Conservation (phyloP, 208 protist genomes). For the Strigomonas oncopelti region DNA sequence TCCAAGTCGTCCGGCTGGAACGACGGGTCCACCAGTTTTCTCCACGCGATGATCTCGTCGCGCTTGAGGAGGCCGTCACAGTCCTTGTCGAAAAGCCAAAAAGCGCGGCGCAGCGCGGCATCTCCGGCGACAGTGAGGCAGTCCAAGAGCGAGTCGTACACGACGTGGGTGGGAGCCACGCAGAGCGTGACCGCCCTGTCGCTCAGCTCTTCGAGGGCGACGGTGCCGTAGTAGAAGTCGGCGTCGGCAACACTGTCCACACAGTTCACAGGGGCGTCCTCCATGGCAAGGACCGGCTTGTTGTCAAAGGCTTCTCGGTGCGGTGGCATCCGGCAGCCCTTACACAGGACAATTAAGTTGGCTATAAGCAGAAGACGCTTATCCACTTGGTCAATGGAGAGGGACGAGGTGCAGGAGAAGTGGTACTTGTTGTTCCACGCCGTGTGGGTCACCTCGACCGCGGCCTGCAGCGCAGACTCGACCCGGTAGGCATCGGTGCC, state of each 20-base stretch:
- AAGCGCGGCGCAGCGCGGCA: conserved; percentile 55
- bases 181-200: conserved; percentile 31
- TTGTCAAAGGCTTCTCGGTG: conserved; percentile 38
- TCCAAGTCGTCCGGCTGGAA: conserved; percentile 38
- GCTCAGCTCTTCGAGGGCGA: conserved; percentile 31
- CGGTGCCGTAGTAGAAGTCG: conserved; percentile 67
- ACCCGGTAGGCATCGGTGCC: conserved; percentile 60
- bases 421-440: conserved; percentile 75
- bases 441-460: conserved; percentile 50
- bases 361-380: conserved; percentile 45
- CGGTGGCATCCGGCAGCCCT: conserved; percentile 36
- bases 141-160: conserved; percentile 54
- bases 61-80: conserved; percentile 50
- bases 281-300: conserved; percentile 45
- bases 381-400: conserved; percentile 55
- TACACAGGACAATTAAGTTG: conserved; percentile 64
- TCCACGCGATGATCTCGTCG: conserved; percentile 68
- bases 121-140: conserved; percentile 57
- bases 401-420: conserved; percentile 51
- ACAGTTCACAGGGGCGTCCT: conserved; percentile 35
- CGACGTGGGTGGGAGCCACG: conserved; percentile 65
- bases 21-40: conserved; percentile 35
- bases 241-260: conserved; percentile 38
- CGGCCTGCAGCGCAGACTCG: conserved; percentile 46
- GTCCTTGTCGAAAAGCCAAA: conserved; percentile 86